These are phyloP conservation scores for Boletus reticuloceps DNA, from an alignment of 768 basidiomycete species.

Conservation along the genomic window DNA sequence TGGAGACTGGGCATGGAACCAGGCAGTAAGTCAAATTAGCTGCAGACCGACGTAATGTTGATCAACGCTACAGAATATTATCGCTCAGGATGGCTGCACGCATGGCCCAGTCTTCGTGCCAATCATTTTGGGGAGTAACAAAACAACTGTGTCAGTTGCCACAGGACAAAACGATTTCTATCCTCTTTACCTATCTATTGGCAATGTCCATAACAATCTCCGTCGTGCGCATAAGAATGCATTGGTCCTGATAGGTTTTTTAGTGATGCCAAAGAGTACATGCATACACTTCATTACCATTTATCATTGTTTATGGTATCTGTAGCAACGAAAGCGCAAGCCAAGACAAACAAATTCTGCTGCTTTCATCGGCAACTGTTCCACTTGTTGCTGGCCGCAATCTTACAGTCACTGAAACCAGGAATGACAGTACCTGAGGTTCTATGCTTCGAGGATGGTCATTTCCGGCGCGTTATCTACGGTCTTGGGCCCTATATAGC, in stretches of 20 bases:
- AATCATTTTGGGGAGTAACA: neutral
- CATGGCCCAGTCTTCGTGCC: neutral
- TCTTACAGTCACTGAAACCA: conserved; percentile 7
- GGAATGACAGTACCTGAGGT: conserved; percentile 29
- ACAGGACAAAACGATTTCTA: neutral
- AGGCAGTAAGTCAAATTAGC: neutral
- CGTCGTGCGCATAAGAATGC: neutral
- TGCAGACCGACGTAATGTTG: no score
- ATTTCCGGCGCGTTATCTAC: conserved; percentile 15
- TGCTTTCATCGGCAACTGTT: conserved; percentile 30
- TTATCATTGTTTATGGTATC: neutral
- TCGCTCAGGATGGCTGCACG: conserved; percentile 7
- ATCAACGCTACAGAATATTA: conserved; percentile 16
- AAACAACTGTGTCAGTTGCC: neutral
- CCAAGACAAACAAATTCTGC: no score
- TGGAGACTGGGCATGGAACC: neutral
- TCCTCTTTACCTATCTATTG: neutral
- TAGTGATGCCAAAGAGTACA: conserved; percentile 2
- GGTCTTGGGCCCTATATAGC: conserved; percentile 1
- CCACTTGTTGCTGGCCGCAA: conserved; percentile 12
- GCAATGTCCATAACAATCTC: neutral
- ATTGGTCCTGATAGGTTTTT: conserved; percentile 14
- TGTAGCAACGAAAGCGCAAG: neutral
- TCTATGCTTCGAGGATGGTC: conserved; percentile 21
- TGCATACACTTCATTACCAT: conserved; percentile 21